Percentiles rank a stretch among this genome's conserved stretches.
Conservation (phyloP, 495 filamentous ascomycete species). For the Neurospora tetraspora region DNA sequence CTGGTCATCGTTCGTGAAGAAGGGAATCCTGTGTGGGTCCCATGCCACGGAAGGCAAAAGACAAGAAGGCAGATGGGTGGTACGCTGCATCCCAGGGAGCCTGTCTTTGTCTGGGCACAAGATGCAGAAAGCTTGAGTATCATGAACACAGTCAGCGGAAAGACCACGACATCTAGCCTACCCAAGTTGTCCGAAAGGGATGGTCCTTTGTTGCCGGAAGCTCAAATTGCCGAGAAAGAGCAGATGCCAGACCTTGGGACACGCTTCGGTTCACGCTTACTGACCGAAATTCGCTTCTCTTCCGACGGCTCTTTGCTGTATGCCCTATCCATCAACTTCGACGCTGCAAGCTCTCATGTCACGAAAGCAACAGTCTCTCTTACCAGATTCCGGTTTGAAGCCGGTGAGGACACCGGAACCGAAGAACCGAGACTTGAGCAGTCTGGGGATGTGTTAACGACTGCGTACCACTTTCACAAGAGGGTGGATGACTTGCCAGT, state of each 20-base stretch:
- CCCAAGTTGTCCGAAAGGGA: background rate
- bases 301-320: background rate
- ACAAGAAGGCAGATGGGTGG: background rate
- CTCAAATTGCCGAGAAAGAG: background rate
- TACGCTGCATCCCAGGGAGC: background rate
- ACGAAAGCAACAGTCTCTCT: background rate
- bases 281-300: background rate
- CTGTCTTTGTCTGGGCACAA: background rate
- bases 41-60: background rate
- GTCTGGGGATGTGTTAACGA: background rate
- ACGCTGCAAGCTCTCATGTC: background rate
- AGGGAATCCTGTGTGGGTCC: background rate
- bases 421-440: background rate
- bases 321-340: background rate
- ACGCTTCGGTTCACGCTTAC: background rate
- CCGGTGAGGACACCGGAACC: background rate
- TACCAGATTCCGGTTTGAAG: background rate
- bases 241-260: background rate
- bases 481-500: background rate
- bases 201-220: background rate
- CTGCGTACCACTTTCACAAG: background rate
- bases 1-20: background rate
- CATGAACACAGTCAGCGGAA: background rate
- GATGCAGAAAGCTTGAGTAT: background rate
- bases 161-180: background rate